phyloP scores from a whole-genome alignment of 495 filamentous ascomycete species.

The Sporormia fimetaria region DNA sequence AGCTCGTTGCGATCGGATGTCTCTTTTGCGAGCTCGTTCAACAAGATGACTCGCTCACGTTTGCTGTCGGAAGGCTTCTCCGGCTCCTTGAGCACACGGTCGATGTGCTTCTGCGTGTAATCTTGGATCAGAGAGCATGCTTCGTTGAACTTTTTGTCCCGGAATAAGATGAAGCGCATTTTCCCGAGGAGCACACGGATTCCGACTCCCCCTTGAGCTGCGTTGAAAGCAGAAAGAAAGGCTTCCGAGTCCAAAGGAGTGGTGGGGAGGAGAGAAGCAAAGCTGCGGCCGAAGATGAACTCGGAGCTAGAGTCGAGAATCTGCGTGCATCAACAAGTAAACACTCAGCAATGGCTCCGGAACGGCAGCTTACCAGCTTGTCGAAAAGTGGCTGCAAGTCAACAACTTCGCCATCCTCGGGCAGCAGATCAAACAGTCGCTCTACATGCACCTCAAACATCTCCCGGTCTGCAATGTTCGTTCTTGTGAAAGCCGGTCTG shows the following conservation, averaged over 20 bases:
- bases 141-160: not conserved
- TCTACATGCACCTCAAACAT: too few relatives aligned
- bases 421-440: too few relatives aligned
- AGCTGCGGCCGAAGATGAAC: not conserved
- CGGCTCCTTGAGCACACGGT: not conserved
- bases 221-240: not conserved
- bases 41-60: too few relatives aligned
- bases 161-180: not conserved
- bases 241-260: not conserved
- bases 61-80: too few relatives aligned
- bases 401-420: too few relatives aligned
- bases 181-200: not conserved
- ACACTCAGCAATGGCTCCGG: too few relatives aligned
- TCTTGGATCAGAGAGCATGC: not conserved
- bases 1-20: not conserved
- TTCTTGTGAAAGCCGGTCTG: conserved; percentile 42
- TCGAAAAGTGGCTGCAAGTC: too few relatives aligned
- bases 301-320: not conserved
- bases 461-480: conserved; percentile 36
- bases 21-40: not conserved
- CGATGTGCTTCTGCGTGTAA: not conserved
- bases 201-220: not conserved
- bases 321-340: too few relatives aligned
- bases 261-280: not conserved
- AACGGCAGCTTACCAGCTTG: too few relatives aligned